These are phyloP conservation scores for Pleoardoris graminearum DNA, from an alignment of 2,329 filamentous ascomycete genomes.

Conservation along the genomic window DNA sequence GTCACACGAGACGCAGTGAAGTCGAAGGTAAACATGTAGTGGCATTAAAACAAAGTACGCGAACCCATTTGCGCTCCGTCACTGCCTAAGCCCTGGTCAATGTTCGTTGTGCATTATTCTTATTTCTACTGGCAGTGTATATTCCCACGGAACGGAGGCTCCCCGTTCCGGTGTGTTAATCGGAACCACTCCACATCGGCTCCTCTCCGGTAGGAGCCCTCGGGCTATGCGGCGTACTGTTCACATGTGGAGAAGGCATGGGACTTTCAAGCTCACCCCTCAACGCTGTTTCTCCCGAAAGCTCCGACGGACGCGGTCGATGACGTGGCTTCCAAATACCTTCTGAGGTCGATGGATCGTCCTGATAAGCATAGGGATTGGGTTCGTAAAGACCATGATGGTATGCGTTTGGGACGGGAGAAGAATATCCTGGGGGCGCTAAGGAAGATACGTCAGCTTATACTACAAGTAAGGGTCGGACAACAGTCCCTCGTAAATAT, in stretches of 20 bases:
- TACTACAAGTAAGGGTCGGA: background rate
- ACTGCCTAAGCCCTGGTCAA: no score
- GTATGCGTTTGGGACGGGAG: background rate
- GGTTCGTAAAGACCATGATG: background rate
- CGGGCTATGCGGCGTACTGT: no score
- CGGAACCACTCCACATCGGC: no score
- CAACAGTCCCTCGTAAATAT: background rate
- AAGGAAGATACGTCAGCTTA: background rate
- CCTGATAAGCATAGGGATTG: background rate
- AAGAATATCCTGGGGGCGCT: background rate
- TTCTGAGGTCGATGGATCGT: background rate
- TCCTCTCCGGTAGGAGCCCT: no score
- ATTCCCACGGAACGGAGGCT: no score
- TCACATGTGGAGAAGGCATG: background rate
- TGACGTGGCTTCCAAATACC: background rate
- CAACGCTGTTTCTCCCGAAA: background rate
- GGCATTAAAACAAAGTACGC: no score
- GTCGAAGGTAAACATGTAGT: no score
- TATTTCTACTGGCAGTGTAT: no score
- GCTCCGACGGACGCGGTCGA: background rate
- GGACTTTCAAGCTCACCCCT: background rate
- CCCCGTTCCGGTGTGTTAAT: no score
- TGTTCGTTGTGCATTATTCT: no score
- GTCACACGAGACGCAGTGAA: no score
- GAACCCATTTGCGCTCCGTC: no score